Conservation (phyloP, 805 yeast species). For the Pichia paraexigua region DNA sequence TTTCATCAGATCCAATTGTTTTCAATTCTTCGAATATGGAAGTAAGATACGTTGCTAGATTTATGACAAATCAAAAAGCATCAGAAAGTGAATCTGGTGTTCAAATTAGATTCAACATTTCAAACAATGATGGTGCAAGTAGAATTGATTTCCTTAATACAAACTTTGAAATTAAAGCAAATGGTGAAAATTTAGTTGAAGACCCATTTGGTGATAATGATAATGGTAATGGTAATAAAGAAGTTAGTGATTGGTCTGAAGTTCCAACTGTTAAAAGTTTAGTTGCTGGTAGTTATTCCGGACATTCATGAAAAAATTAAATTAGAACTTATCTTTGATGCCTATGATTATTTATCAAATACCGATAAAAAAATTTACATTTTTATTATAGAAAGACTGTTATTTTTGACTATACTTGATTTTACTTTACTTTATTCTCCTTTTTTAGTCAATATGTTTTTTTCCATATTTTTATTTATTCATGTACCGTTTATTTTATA, state of each 20-base stretch:
- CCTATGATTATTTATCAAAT: too few relatives aligned
- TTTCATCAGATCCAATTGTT: slow-evolving; percentile 38
- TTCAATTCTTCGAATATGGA: slow-evolving; percentile 34
- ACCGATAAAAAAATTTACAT: too few relatives aligned
- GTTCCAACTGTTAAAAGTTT: slow-evolving; percentile 40
- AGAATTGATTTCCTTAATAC: slow-evolving; percentile 36
- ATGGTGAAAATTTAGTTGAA: slow-evolving; percentile 19
- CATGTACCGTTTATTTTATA: not conserved
- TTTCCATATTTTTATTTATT: not conserved
- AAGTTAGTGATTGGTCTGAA: slow-evolving; percentile 23
- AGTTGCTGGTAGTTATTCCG: slow-evolving; percentile 43
- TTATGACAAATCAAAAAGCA: slow-evolving; percentile 65
- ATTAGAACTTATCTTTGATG: too few relatives aligned
- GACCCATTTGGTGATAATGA: slow-evolving; percentile 30
- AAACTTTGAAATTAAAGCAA: slow-evolving; percentile 27
- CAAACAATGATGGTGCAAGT: slow-evolving; percentile 35
- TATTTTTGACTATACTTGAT: not conserved
- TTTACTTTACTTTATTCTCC: not conserved
- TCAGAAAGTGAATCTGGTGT: slow-evolving; percentile 71
- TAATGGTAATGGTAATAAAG: slow-evolving; percentile 14
- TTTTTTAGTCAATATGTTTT: not conserved
- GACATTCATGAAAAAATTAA: slow-evolving; percentile 20
- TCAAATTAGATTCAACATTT: slow-evolving; percentile 53
- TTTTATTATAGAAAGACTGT: not conserved
- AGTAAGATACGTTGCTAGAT: slow-evolving; percentile 76